Conservation (phyloP, 164 flowering plant species). For the Buxus sempervirens region DNA sequence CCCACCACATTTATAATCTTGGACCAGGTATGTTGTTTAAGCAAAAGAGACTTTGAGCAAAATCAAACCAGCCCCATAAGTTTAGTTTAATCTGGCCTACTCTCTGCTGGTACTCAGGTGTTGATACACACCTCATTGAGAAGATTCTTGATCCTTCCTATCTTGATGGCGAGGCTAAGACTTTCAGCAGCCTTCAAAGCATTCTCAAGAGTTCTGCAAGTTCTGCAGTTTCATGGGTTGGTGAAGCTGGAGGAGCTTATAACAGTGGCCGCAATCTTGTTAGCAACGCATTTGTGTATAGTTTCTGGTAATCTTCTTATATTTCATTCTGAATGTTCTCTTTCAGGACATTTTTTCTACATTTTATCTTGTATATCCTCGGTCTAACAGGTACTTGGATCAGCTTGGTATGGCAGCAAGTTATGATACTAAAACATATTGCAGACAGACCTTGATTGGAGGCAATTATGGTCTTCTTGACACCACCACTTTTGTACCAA, state of each 20-base stretch:
- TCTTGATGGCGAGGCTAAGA: constrained; percentile 26
- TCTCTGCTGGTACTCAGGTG: constrained; percentile 18
- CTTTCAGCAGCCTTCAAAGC: constrained; percentile 26
- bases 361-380: constrained; percentile 2
- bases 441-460: constrained; percentile 81
- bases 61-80: not conserved
- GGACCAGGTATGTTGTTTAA: constrained; percentile 33
- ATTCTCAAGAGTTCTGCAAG: constrained; percentile 21
- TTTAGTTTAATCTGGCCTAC: not conserved
- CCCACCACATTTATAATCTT: constrained; percentile 48
- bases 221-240: constrained; percentile 44
- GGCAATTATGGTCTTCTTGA: constrained; percentile 87
- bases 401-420: constrained; percentile 80
- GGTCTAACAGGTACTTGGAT: constrained; percentile 71
- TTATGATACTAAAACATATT: constrained; percentile 68
- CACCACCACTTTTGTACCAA: constrained; percentile 64
- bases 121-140: constrained; percentile 32
- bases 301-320: constrained; percentile 34
- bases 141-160: constrained; percentile 34
- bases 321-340: not conserved
- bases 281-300: constrained; percentile 35
- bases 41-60: not conserved
- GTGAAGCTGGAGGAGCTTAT: constrained; percentile 50
- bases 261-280: constrained; percentile 40
- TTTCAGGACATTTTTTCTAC: not conserved